phyloP scores from a whole-genome alignment of 345 rosid genomes.

The Euphorbia pulcherrima region DNA sequence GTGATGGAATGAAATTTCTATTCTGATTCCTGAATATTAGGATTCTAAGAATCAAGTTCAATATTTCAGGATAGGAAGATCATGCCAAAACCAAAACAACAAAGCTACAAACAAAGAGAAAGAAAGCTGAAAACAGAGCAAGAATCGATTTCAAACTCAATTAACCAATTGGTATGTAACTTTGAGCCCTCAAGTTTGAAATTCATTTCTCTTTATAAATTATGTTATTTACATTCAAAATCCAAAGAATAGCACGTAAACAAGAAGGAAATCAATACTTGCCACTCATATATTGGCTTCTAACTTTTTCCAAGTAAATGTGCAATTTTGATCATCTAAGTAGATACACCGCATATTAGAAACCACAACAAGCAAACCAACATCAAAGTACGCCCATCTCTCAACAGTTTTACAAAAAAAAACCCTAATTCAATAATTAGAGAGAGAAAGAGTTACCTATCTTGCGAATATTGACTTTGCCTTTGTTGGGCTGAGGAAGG shows the following conservation, averaged over 20 bases:
- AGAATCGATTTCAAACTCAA: neutral
- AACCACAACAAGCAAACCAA: no score
- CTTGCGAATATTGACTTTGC: slow-evolving; percentile 75
- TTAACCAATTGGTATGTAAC: neutral
- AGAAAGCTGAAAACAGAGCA: neutral
- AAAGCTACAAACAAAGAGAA: neutral
- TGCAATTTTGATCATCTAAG: neutral
- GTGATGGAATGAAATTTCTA: neutral
- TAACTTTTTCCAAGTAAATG: neutral
- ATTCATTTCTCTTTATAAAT: neutral
- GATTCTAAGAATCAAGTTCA: neutral
- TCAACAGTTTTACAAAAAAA: neutral
- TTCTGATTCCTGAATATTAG: neutral
- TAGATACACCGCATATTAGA: neutral
- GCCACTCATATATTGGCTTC: neutral
- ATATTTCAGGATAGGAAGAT: neutral
- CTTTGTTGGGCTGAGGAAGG: slow-evolving; percentile 91
- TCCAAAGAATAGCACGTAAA: neutral
- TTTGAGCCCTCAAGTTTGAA: neutral
- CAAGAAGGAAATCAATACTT: neutral
- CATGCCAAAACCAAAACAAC: neutral
- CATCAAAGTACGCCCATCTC: neutral
- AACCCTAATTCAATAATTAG: neutral
- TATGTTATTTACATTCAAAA: no score
- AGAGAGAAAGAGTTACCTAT: no score